phyloP scores from a whole-genome alignment of 2,329 filamentous ascomycete genomes.

The Exophiala viscosa region DNA sequence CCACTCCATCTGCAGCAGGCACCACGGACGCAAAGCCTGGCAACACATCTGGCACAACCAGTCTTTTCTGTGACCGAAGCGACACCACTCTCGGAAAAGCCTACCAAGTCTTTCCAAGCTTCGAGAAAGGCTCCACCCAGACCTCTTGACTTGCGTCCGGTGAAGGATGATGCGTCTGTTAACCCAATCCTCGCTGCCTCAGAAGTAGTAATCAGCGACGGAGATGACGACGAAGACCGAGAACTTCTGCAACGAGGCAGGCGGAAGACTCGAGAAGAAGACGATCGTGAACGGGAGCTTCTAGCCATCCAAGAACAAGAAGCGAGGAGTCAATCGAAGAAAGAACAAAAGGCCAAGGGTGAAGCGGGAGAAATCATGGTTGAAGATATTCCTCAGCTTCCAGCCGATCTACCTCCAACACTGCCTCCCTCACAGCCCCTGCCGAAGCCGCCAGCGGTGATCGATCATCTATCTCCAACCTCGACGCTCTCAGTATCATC shows the following conservation, averaged over 20 bases:
- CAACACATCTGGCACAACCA: slow-evolving; percentile 20
- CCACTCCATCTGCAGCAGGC: slow-evolving; percentile 20
- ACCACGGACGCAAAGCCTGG: slow-evolving; percentile 15
- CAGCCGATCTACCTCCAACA: not conserved
- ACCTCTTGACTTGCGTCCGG: slow-evolving; percentile 66
- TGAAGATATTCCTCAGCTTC: slow-evolving; percentile 9
- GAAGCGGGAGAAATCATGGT: slow-evolving; percentile 36
- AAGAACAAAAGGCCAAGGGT: slow-evolving; percentile 58
- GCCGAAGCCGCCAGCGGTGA: slow-evolving; percentile 10
- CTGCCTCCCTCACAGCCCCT: slow-evolving; percentile 10
- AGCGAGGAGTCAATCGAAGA: slow-evolving; percentile 68
- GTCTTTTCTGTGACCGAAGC: slow-evolving; percentile 31
- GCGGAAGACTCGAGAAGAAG: slow-evolving; percentile 80
- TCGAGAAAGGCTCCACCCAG: slow-evolving; percentile 81
- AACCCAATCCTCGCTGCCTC: slow-evolving; percentile 1
- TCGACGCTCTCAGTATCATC: slow-evolving; percentile 26
- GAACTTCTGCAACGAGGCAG: slow-evolving; percentile 62
- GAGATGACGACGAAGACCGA: slow-evolving; percentile 19
- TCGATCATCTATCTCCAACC: slow-evolving; percentile 35
- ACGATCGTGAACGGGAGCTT: slow-evolving; percentile 72
- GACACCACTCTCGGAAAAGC: slow-evolving; percentile 44
- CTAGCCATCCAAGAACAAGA: slow-evolving; percentile 65
- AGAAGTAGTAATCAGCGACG: slow-evolving; percentile 15
- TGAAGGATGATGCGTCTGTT: slow-evolving; percentile 27
- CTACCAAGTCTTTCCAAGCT: slow-evolving; percentile 53